A percentile compares a stretch with the other conserved stretches of the same genome.
phyloP scores from a whole-genome alignment of 1,139 yeast genomes.

The Nadsonia starkeyi-henricii region DNA sequence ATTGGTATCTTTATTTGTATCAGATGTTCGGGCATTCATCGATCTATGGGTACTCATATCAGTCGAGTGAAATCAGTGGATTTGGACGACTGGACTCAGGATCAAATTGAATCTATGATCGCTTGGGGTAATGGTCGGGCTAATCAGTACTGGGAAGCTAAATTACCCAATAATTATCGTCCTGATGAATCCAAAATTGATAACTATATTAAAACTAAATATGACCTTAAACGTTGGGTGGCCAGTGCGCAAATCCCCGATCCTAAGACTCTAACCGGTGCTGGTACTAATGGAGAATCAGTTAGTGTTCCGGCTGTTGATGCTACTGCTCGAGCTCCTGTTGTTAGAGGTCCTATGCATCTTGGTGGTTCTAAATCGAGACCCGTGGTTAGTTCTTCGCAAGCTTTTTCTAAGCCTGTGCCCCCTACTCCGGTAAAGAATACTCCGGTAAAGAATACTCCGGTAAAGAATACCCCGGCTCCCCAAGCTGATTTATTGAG shows the following conservation, averaged over 20 bases:
- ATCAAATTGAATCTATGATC: slow-evolving; percentile 70
- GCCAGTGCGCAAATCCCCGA: slow-evolving; percentile 39
- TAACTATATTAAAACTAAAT: slow-evolving; percentile 80
- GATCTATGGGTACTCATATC: slow-evolving; percentile 92
- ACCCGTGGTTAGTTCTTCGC: no score
- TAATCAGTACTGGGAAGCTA: slow-evolving; percentile 68
- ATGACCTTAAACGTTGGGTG: slow-evolving; percentile 82
- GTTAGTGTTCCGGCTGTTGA: no score
- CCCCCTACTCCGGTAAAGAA: slow-evolving; percentile 10
- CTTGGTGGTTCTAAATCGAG: no score
- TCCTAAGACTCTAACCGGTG: slow-evolving; percentile 31
- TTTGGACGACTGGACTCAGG: slow-evolving; percentile 93
- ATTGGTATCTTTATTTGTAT: slow-evolving; percentile 87
- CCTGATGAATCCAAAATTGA: slow-evolving; percentile 83
- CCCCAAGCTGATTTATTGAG: slow-evolving; percentile 19
- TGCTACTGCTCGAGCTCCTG: slow-evolving; percentile 8
- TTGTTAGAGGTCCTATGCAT: background rate
- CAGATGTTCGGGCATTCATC: slow-evolving; percentile 84
- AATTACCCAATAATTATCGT: slow-evolving; percentile 51
- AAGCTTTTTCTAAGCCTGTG: background rate
- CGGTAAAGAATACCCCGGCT: slow-evolving; percentile 8
- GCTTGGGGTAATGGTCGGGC: slow-evolving; percentile 78
- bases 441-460: slow-evolving; percentile 16
- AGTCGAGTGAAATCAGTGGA: slow-evolving; percentile 52
- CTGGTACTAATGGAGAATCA: no score